phyloP scores from a whole-genome alignment of 192 early-diverging fungal genomes.

The Mortierella claussenii region DNA sequence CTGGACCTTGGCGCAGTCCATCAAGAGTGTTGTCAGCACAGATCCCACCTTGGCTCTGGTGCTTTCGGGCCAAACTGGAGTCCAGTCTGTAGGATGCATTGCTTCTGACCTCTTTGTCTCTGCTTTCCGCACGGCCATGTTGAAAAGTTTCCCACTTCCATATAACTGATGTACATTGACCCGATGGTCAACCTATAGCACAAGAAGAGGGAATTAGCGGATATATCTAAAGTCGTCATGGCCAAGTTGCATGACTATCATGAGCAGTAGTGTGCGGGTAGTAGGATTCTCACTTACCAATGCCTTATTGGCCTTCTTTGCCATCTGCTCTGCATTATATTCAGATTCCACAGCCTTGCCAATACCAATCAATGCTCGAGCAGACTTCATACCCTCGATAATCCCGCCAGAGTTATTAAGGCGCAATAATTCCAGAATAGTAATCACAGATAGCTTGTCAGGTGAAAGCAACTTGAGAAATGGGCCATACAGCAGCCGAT shows the following conservation, averaged over 20 bases:
- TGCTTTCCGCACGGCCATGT: conserved; percentile 79
- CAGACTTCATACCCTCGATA: conserved; percentile 66
- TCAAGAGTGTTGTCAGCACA: conserved; percentile 66
- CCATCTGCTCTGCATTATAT: conserved; percentile 81
- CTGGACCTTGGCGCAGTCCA: conserved; percentile 78
- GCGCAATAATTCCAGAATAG: conserved; percentile 84
- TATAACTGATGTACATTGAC: conserved; percentile 74
- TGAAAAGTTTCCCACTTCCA: conserved; percentile 81
- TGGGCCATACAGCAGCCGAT: conserved; percentile 67
- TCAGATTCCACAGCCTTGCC: conserved; percentile 86
- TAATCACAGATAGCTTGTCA: conserved; percentile 83
- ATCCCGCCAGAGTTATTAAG: conserved; percentile 62
- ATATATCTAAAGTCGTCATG: neutral
- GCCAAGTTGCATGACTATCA: neutral
- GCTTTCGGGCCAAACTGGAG: conserved; percentile 73
- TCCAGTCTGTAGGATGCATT: conserved; percentile 66
- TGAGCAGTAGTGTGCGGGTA: too few relatives aligned
- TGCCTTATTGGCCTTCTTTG: conserved; percentile 71
- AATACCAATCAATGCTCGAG: conserved; percentile 67
- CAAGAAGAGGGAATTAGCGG: neutral
- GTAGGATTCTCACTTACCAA: conserved; percentile 49
- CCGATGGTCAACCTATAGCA: conserved; percentile 47
- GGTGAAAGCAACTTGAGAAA: conserved; percentile 73
- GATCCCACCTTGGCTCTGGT: conserved; percentile 69
- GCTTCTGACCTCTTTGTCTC: conserved; percentile 67